Conservation (phyloP, 2,329 filamentous ascomycete genomes). For the Epichloe hybrida region DNA sequence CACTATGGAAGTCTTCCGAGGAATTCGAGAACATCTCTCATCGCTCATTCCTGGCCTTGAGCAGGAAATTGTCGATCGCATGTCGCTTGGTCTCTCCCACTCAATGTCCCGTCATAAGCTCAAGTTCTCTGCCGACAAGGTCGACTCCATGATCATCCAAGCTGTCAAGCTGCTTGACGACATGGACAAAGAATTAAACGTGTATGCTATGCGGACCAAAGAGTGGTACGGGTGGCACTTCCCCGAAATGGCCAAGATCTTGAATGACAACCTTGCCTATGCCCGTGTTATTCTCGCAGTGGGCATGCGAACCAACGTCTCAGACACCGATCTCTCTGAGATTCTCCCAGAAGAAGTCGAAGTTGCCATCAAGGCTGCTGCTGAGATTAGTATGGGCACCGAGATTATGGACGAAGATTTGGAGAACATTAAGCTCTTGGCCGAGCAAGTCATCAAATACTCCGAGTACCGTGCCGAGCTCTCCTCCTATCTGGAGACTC, state of each 20-base stretch:
- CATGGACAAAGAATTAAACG: constrained; percentile 96
- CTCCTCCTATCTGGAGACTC: constrained; percentile 74
- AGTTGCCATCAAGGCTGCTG: constrained; percentile 77
- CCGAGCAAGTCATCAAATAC: constrained; percentile 85
- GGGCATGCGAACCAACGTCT: constrained; percentile 75
- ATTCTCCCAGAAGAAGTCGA: constrained; percentile 95
- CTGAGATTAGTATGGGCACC: constrained; percentile 96
- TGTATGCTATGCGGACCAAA: constrained; percentile 97
- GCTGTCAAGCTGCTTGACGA: constrained; percentile 90
- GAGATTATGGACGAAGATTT: constrained; percentile 90
- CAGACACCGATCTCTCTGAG: constrained; percentile 66
- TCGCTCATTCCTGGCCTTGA: constrained; percentile 82
- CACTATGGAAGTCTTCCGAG: constrained; percentile 74
- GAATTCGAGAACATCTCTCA: constrained; percentile 80
- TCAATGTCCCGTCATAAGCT: constrained; percentile 95
- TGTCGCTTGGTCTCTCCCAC: constrained; percentile 92
- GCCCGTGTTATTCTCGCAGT: constrained; percentile 76
- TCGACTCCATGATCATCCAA: constrained; percentile 99
- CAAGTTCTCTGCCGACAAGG: constrained; percentile 97
- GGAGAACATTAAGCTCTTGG: constrained; percentile 80
- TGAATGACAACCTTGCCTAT: constrained; percentile 95
- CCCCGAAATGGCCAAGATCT: constrained; percentile 91
- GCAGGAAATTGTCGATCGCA: constrained; percentile 77
- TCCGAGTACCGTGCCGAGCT: constrained; percentile 83
- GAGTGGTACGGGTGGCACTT: constrained; percentile 99